Evolutionary conservation across 192 early-diverging fungal genomes (phyloP).

Genomic region (Coemansia sp.): DNA sequence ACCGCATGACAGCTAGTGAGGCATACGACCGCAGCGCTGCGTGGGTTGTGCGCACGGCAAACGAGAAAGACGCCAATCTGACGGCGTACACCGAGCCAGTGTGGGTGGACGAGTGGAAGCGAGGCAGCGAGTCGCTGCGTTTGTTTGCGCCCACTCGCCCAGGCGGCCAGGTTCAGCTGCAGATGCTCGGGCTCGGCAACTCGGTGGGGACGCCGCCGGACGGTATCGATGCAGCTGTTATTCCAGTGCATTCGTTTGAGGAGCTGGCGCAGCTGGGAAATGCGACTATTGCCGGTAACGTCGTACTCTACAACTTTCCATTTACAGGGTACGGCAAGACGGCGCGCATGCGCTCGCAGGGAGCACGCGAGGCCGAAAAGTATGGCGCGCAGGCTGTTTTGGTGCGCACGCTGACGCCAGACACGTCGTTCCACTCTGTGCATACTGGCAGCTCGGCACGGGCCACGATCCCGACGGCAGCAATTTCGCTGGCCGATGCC

Average conservation of each 20-base stretch:
- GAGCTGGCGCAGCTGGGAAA: constrained; percentile 50
- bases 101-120: constrained; percentile 52
- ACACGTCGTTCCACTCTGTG: constrained; percentile 50
- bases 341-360: constrained; percentile 24
- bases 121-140: constrained; percentile 57
- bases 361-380: constrained; percentile 38
- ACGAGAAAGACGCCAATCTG: constrained; percentile 35
- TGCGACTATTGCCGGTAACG: constrained; percentile 38
- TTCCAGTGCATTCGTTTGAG: constrained; percentile 55
- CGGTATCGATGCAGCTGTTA: constrained; percentile 52
- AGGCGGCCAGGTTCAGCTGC: constrained; percentile 38
- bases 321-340: constrained; percentile 28
- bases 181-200: constrained; percentile 56
- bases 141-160: constrained; percentile 53
- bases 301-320: constrained; percentile 55
- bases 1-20: constrained; percentile 55
- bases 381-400: constrained; percentile 56
- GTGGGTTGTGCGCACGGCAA: constrained; percentile 55
- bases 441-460: constrained; percentile 55
- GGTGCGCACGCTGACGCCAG: constrained; percentile 52
- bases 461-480: constrained; percentile 56
- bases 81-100: constrained; percentile 58
- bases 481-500: constrained; percentile 57
- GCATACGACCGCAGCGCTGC: constrained; percentile 54
- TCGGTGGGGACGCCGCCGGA: constrained; percentile 45